Evolutionary conservation across 139 green algal species (phyloP).

Genomic region (Desmodesmus armatus): DNA sequence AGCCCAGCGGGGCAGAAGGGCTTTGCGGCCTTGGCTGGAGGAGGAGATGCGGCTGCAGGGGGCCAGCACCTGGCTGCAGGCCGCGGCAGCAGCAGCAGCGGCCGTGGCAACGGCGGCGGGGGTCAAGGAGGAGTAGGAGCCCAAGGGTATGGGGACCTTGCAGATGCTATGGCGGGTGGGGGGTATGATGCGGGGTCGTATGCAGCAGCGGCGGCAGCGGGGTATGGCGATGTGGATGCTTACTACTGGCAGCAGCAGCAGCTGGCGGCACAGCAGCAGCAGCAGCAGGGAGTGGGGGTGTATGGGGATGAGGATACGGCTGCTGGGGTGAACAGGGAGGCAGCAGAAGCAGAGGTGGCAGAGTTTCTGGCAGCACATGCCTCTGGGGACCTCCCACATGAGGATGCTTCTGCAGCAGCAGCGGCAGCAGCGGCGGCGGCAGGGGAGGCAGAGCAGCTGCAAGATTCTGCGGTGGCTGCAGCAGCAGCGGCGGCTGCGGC

Average conservation of each 20-base stretch:
- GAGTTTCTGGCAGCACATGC: constrained; percentile 15
- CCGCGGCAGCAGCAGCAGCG: constrained; percentile 8
- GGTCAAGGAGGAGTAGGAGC: too few relatives aligned
- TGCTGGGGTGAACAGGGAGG: background rate
- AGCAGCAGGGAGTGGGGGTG: too few relatives aligned
- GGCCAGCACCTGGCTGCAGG: too few relatives aligned
- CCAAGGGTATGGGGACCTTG: too few relatives aligned
- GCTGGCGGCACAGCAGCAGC: background rate
- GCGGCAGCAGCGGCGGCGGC: background rate
- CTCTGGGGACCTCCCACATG: background rate
- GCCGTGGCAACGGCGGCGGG: constrained; percentile 22
- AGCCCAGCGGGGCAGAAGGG: too few relatives aligned
- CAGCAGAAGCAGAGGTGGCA: constrained; percentile 19
- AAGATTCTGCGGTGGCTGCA: background rate
- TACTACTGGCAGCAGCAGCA: constrained; percentile 20
- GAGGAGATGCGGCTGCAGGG: too few relatives aligned
- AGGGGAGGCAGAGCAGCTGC: background rate
- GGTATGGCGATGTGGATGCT: too few relatives aligned
- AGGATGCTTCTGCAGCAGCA: background rate
- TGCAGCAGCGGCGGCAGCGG: too few relatives aligned
- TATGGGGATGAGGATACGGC: too few relatives aligned
- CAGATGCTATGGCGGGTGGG: too few relatives aligned
- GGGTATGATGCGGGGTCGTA: too few relatives aligned
- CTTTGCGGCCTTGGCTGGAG: too few relatives aligned
- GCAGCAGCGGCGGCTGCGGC: background rate